A percentile compares a stretch with the other conserved stretches of the same genome.
Conservation (phyloP, 352 stramenopile species). For the Pythium insidiosum region DNA sequence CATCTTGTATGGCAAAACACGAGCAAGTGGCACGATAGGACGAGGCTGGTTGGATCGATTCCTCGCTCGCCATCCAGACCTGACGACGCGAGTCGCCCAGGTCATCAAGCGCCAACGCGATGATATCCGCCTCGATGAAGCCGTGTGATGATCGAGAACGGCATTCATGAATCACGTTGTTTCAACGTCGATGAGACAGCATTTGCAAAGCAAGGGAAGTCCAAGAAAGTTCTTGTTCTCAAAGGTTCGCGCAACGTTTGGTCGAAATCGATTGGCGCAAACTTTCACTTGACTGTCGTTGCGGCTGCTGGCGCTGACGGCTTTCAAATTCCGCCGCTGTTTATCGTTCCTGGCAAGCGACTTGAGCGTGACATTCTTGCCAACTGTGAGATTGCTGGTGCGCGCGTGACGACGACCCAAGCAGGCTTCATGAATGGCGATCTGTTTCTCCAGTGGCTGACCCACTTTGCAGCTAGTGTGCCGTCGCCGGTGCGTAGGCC, state of each 20-base stretch:
- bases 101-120: slow-evolving; percentile 4
- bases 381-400: background rate
- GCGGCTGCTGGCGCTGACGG: background rate
- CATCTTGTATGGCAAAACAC: background rate
- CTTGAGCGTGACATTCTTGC: slow-evolving; percentile 2
- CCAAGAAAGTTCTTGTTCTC: slow-evolving; percentile 4
- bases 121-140: background rate
- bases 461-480: background rate
- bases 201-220: slow-evolving; percentile 6
- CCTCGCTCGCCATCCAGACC: background rate
- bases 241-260: slow-evolving; percentile 8
- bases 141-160: slow-evolving; percentile 2
- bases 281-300: slow-evolving; percentile 7
- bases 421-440: slow-evolving; percentile 2
- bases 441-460: slow-evolving; percentile 4
- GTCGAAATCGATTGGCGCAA: slow-evolving; percentile 2
- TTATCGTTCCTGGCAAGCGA: slow-evolving; percentile 8
- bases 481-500: background rate
- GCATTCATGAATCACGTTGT: background rate
- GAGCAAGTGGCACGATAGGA: background rate
- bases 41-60: background rate
- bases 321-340: slow-evolving; percentile 1
- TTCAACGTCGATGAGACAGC: slow-evolving; percentile 11
- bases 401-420: background rate
- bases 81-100: slow-evolving; percentile 2